A percentile compares a stretch with the other conserved stretches of the same genome.
phyloP scores from a whole-genome alignment of 2,329 filamentous ascomycete species.

The Cladosporium sp. region DNA sequence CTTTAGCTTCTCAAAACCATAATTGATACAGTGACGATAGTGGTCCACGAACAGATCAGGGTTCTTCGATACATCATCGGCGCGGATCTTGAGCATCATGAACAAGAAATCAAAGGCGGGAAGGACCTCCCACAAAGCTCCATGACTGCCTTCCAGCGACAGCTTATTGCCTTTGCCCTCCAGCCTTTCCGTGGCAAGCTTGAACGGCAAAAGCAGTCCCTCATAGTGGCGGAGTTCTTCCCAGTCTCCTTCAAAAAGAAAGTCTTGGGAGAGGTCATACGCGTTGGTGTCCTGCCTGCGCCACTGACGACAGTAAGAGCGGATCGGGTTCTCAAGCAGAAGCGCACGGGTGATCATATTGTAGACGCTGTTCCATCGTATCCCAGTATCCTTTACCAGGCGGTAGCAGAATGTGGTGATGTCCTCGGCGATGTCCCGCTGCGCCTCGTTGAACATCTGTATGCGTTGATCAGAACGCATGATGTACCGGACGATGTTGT shows the following conservation, averaged over 20 bases:
- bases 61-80: neutral
- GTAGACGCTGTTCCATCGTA: neutral
- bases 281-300: neutral
- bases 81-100: neutral
- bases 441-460: neutral
- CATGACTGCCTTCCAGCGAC: neutral
- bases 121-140: neutral
- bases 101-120: neutral
- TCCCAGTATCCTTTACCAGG: neutral
- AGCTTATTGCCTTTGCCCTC: neutral
- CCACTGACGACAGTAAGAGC: neutral
- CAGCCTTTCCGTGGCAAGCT: neutral
- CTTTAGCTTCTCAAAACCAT: neutral
- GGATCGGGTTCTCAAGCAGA: neutral
- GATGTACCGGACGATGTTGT: neutral
- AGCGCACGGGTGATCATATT: neutral
- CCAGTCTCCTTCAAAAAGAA: neutral
- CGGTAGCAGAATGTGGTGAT: neutral
- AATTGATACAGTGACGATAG: neutral
- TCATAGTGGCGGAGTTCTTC: neutral
- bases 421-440: neutral
- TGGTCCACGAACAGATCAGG: neutral
- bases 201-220: neutral
- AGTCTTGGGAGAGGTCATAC: neutral
- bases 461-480: neutral